Percentiles rank a stretch among this genome's conserved stretches.
These are phyloP conservation scores for Odontarrhena argentea DNA, from an alignment of 345 rosid species.

Conservation along the genomic window DNA sequence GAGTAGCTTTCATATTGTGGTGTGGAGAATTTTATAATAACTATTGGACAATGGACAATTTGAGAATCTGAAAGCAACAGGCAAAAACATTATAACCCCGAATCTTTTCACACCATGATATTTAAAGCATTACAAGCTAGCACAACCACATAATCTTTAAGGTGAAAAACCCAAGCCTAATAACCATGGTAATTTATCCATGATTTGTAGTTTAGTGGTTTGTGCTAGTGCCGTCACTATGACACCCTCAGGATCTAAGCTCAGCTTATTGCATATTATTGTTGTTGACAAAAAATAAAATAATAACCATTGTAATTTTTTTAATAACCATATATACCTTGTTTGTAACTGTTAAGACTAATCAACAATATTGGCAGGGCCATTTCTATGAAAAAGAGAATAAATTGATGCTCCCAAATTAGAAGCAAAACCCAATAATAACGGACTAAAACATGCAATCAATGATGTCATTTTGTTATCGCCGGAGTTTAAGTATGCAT, in stretches of 20 bases:
- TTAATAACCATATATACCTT: slow-evolving; percentile 1
- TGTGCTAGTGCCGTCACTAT: too few species aligned
- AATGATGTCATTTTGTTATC: too few species aligned
- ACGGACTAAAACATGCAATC: too few species aligned
- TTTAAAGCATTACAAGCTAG: slow-evolving; percentile 25
- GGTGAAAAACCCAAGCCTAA: slow-evolving; percentile 13
- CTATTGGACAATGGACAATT: slow-evolving; percentile 35
- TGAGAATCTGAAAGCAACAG: slow-evolving; percentile 37
- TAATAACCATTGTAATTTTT: background rate
- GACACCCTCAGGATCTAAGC: too few species aligned
- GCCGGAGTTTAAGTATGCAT: too few species aligned
- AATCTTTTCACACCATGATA: slow-evolving; percentile 30
- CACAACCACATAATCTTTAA: slow-evolving; percentile 31
- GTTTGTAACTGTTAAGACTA: slow-evolving; percentile 15
- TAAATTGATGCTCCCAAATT: too few species aligned
- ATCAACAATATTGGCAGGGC: background rate
- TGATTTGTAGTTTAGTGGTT: too few species aligned
- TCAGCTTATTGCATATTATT: too few species aligned
- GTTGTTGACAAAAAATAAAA: too few species aligned
- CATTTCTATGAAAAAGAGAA: too few species aligned
- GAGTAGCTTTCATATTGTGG: slow-evolving; percentile 38
- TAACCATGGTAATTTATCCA: background rate
- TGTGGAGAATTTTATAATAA: slow-evolving; percentile 36
- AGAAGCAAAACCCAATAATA: too few species aligned
- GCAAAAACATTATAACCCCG: slow-evolving; percentile 25